These are phyloP conservation scores for Saccharomycopsis fibuligera DNA, from an alignment of 805 yeast genomes.

Conservation along the genomic window DNA sequence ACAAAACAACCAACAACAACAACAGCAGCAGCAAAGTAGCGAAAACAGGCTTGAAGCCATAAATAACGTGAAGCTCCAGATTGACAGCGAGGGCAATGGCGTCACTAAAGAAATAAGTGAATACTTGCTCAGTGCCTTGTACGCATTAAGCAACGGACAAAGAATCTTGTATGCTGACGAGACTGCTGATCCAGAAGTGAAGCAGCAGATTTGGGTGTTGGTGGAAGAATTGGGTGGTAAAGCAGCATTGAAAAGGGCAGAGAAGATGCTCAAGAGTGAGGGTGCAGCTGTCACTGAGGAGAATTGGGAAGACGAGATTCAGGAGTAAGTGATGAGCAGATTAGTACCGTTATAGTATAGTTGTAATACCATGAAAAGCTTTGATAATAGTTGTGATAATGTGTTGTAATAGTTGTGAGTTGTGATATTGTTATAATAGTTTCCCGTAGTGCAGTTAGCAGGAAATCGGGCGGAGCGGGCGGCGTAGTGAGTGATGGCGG, in stretches of 20 bases:
- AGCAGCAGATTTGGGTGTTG: conserved; percentile 13
- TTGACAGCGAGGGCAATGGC: conserved; percentile 15
- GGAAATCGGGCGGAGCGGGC: too few species aligned
- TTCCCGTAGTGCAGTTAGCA: too few species aligned
- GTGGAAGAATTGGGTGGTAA: conserved; percentile 20
- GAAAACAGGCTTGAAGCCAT: conserved; percentile 10
- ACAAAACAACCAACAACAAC: not conserved
- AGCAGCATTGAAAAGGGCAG: conserved; percentile 16
- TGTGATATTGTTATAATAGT: too few species aligned
- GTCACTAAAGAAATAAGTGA: conserved; percentile 13
- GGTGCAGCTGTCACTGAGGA: conserved; percentile 1
- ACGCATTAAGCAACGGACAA: conserved; percentile 11
- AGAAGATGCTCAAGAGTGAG: conserved; percentile 8
- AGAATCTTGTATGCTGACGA: conserved; percentile 12
- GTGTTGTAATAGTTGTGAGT: too few species aligned
- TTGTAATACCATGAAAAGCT: too few species aligned
- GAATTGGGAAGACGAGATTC: conserved; percentile 8
- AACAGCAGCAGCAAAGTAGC: not conserved
- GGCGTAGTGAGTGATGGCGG: too few species aligned
- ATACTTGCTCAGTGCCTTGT: conserved; percentile 5
- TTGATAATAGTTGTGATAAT: too few species aligned
- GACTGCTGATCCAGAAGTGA: conserved; percentile 18
- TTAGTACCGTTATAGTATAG: too few species aligned
- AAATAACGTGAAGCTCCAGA: conserved; percentile 4
- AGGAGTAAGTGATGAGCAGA: not conserved